Evolutionary conservation across 768 basidiomycete genomes (phyloP), one percentile per base, ranked within the genome.

Genomic region (Gloeopeniophorella convolvens): DNA sequence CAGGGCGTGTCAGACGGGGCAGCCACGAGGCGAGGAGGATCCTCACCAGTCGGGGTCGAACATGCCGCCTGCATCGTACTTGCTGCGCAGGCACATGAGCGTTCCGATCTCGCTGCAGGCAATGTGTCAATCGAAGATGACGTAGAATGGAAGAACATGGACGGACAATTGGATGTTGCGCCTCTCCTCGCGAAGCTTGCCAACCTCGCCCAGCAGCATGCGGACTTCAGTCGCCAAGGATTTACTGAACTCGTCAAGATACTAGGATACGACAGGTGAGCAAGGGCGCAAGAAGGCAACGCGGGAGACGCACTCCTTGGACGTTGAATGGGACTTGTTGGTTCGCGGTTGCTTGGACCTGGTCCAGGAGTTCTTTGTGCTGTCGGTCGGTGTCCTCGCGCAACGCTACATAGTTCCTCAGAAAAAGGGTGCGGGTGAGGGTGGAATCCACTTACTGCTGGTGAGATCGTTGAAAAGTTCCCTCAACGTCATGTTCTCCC

Each of bases 161-260:
- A 77, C 86, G 42, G 68, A 91, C 89, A 84, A 79, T 70, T 89
- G 85, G 20, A 90, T 71, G 20, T 75, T 77, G 35, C 89, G 79
- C 59, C 82, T 76, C 60, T 91, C 84, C 66, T 89, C 85, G 4
- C 86, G 79, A 39, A 92, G 70, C 58, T 83, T 86, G 33, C 89
- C 87, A 33, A 91, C 89, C 70, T 92, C 89, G 30, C 76, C 78
- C 9, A 92, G 75, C 12, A 92, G 72, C 76, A 88, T 83, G 26
- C 87, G 80, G 9, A 92, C 89, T 69, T 92, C 89, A 13, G 77
- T 73, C 3, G 89, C 87, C 39, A 92, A 68, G 1, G 89, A 83
- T 63, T 82, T 85, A 65, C 87, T 90, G 68, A 92, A 92, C 49
- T 92, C 87, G 53, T 92, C 85, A 12, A 92, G 75, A 63, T 92